These are phyloP conservation scores for Coprinellus micaceus DNA, from an alignment of 768 basidiomycete genomes.

Conservation along the genomic window DNA sequence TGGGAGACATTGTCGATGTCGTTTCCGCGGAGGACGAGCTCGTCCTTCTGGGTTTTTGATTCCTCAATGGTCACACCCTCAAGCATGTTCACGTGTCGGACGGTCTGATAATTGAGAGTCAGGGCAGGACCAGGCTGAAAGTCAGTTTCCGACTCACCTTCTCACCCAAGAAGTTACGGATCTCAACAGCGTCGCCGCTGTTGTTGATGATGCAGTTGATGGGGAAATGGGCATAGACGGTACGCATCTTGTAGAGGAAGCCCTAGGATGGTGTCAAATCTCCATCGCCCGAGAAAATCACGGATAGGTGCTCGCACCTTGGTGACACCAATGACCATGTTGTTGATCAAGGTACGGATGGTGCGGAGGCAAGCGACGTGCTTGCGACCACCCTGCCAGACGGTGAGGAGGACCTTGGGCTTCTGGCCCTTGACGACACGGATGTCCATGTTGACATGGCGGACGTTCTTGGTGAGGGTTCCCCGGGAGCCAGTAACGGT, in stretches of 20 bases:
- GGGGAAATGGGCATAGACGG: conserved; percentile 99
- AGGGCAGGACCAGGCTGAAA: neutral
- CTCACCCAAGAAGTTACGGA: conserved; percentile 94
- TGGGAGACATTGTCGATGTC: conserved; percentile 98
- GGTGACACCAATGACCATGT: conserved; percentile 97
- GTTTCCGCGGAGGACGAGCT: conserved; percentile 90
- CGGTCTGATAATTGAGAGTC: conserved; percentile 52
- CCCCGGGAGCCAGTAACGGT: conserved; percentile 92
- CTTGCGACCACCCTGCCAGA: conserved; percentile 98
- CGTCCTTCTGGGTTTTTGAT: conserved; percentile 91
- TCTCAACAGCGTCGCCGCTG: conserved; percentile 68
- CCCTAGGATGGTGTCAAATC: conserved; percentile 52
- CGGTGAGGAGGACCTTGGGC: conserved; percentile 81
- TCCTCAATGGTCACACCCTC: conserved; percentile 80
- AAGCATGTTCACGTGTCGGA: conserved; percentile 91
- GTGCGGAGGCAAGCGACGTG: conserved; percentile 98
- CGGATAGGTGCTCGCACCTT: conserved; percentile 50
- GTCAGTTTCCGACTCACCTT: conserved; percentile 52
- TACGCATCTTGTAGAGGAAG: conserved; percentile 99
- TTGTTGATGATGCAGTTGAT: conserved; percentile 97
- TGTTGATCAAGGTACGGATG: conserved; percentile 89
- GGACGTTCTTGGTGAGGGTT: conserved; percentile 85
- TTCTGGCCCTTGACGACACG: conserved; percentile 76
- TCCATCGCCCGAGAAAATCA: neutral
- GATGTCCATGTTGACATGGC: conserved; percentile 94